Base-by-base conservation (phyloP, 306 rosid genomes). In the Prunus mume region DNA sequence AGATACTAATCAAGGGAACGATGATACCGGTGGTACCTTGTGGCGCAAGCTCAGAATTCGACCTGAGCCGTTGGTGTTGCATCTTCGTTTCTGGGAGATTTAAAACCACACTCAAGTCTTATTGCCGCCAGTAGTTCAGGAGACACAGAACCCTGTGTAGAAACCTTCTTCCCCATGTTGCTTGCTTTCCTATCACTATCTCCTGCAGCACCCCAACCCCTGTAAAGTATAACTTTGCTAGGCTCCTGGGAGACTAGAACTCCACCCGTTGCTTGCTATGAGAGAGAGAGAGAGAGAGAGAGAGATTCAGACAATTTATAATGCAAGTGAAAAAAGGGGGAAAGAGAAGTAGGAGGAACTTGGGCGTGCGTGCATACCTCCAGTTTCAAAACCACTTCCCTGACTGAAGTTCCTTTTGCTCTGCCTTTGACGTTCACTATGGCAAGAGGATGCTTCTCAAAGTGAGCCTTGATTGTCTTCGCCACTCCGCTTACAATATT, bases 321-420 rank as follows among this genome's bases (percentile, higher is more conserved):
- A 65, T 55, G 49, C 27, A 51, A 62, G n/a, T 50, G 64, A 56
- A 73, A 62, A 43, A 54, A 50, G n/a, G 25, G 9, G 22, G 30
- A 5, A n/a, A 72, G 24, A 58, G 67, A 61, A 64, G 34, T 43
- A 52, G 22, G 62, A 79, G 32, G 65, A 69, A 55, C 65, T 71
- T 80, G 41, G 63, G 78, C 65, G 19, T 61, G 77, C 50, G 56
- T 18, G 74, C 55, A 61, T 18, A 95, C 98, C 97, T 95, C 97
- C 73, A 95, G 86, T 84, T 83, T 81, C 80, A 79, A 82, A 73
- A 92, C 95, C 77, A 95, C 79, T 72, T 95, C 96, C 81, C 87
- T 88, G 77, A 89, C 89, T 72, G 98, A 95, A 71, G 96, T 92
- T 77, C 95, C 97, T 81, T 86, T 92, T 55, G 98, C 98, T 91